These are phyloP conservation scores for Botryotinia calthae DNA, from an alignment of 2,329 filamentous ascomycete species.

Conservation along the genomic window DNA sequence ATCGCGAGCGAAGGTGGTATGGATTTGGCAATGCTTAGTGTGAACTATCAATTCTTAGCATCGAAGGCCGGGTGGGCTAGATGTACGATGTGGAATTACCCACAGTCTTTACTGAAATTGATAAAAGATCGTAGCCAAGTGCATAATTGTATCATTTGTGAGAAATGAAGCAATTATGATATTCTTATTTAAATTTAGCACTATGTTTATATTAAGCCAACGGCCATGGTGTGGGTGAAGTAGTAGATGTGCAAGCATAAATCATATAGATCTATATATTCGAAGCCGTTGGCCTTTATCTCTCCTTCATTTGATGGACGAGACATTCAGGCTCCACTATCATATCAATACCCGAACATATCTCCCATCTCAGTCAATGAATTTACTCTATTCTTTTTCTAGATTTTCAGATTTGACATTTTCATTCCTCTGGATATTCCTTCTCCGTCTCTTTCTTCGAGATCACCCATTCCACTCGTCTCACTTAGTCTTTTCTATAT, in stretches of 20 bases:
- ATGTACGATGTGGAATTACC: neutral
- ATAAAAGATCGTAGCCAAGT: too few species aligned
- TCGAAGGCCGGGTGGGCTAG: neutral
- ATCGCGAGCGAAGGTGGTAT: neutral
- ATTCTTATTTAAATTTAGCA: neutral
- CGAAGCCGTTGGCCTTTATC: neutral
- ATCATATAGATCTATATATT: too few species aligned
- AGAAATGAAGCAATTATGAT: neutral
- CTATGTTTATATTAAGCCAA: neutral
- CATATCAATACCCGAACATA: neutral
- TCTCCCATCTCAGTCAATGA: too few species aligned
- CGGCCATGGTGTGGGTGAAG: neutral
- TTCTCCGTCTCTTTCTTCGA: neutral
- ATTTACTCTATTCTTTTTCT: neutral
- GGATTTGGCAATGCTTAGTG: neutral
- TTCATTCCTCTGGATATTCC: neutral
- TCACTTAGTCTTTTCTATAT: neutral
- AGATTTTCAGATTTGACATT: rapidly evolving
- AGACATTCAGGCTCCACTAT: rapidly evolving
- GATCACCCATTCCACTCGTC: neutral
- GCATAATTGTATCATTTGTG: neutral
- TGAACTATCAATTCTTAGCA: neutral
- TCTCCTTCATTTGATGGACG: neutral
- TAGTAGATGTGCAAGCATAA: neutral
- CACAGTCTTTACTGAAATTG: too few species aligned